A percentile compares a stretch with the other conserved stretches of the same genome.
phyloP scores from a whole-genome alignment of 345 rosid species.

The Syzygium grande region DNA sequence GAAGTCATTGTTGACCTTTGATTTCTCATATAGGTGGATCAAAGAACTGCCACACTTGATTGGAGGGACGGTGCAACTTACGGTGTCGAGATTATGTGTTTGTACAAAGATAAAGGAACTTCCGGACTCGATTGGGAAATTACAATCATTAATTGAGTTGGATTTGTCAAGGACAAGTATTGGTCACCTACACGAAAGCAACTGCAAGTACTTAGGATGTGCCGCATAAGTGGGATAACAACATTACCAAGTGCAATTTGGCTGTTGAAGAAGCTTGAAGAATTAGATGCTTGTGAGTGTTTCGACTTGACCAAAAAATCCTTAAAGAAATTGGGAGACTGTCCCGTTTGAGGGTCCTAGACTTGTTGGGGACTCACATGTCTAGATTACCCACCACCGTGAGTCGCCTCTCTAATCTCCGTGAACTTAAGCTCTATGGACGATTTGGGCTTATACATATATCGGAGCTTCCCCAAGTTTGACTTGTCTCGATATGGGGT shows the following conservation, averaged over 20 bases:
- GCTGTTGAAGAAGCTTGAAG: background rate
- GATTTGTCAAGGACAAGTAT: accelerated
- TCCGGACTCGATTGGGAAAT: background rate
- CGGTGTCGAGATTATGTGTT: background rate
- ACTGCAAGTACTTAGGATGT: accelerated
- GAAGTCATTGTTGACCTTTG: background rate
- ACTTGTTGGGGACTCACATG: background rate
- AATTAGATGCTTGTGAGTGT: too few relatives aligned
- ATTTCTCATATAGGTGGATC: background rate
- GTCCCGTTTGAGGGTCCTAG: background rate
- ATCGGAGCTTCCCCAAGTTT: too few relatives aligned
- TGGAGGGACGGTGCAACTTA: too few relatives aligned
- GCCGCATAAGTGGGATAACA: background rate
- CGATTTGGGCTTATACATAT: too few relatives aligned
- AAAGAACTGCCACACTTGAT: too few relatives aligned
- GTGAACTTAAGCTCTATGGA: background rate
- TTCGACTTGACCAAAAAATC: too few relatives aligned
- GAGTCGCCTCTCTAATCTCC: background rate
- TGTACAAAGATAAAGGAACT: accelerated
- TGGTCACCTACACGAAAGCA: background rate
- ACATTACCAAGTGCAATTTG: background rate
- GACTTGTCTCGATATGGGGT: background rate
- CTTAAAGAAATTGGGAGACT: background rate
- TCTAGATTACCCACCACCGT: background rate
- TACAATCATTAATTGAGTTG: background rate